Evolutionary conservation across 805 yeast species (phyloP).

Genomic region (Starmerella scarabaei): DNA sequence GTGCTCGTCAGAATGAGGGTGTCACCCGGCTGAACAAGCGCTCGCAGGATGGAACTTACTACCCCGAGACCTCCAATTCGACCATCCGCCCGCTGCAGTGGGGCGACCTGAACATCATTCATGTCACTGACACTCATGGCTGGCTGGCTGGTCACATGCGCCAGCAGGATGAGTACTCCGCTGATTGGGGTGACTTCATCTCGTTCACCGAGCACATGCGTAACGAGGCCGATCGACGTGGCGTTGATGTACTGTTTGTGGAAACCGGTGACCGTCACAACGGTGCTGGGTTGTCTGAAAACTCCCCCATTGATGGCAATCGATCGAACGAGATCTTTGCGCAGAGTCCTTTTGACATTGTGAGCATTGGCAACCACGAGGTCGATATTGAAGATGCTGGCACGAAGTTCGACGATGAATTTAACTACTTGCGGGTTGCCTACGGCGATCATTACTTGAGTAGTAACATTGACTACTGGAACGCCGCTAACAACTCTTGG

Average conservation of each 20-base stretch:
- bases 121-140: constrained; percentile 88
- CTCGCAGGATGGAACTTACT: constrained; percentile 5
- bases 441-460: constrained; percentile 49
- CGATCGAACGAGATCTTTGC: constrained; percentile 51
- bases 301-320: constrained; percentile 59
- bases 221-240: constrained; percentile 32
- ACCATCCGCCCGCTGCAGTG: constrained; percentile 3
- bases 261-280: constrained; percentile 93
- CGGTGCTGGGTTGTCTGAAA: constrained; percentile 83
- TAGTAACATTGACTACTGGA: constrained; percentile 29
- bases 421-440: constrained; percentile 41
- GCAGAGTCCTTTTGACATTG: constrained; percentile 52
- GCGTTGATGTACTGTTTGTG: constrained; percentile 55
- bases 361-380: constrained; percentile 88
- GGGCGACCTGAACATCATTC: constrained; percentile 61
- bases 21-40: background rate
- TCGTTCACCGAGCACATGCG: constrained; percentile 49
- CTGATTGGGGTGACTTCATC: constrained; percentile 86
- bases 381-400: constrained; percentile 45
- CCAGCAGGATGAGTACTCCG: constrained; percentile 40
- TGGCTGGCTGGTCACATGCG: constrained; percentile 41
- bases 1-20: constrained; percentile 1
- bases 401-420: constrained; percentile 58
- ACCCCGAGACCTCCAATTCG: constrained; percentile 2
- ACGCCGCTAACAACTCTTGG: constrained; percentile 26